These are phyloP conservation scores for Microbotryum violaceum DNA, from an alignment of 1,284 basidiomycete genomes.

Conservation along the genomic window DNA sequence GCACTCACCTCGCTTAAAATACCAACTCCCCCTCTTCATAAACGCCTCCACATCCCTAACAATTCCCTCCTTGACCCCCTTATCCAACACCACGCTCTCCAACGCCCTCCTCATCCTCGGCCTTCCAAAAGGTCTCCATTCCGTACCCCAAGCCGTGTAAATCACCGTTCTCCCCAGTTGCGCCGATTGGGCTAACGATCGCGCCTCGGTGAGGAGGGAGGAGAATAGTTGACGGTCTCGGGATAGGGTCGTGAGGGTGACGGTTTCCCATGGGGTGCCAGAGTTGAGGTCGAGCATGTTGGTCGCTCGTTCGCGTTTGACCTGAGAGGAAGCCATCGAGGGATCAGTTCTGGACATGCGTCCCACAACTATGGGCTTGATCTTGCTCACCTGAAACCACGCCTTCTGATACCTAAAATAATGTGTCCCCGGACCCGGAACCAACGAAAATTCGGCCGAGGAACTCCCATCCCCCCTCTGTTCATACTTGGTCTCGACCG, in stretches of 20 bases:
- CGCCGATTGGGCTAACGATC: constrained; percentile 72
- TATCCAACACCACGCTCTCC: constrained; percentile 80
- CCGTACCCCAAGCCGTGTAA: constrained; percentile 90
- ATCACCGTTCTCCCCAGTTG: constrained; percentile 94
- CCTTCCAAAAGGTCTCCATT: constrained; percentile 93
- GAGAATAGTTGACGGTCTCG: constrained; percentile 76
- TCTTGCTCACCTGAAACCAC: constrained; percentile 78
- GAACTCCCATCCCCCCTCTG: constrained; percentile 82
- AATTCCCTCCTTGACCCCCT: constrained; percentile 70
- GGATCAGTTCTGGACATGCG: not conserved
- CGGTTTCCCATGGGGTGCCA: constrained; percentile 94
- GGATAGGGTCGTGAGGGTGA: constrained; percentile 87
- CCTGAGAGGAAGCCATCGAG: constrained; percentile 47
- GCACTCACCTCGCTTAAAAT: constrained; percentile 78
- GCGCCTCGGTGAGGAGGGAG: constrained; percentile 72
- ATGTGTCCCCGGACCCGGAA: constrained; percentile 92
- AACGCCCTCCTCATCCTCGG: constrained; percentile 81
- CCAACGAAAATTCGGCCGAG: constrained; percentile 78
- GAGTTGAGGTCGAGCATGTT: constrained; percentile 86
- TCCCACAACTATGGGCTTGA: too few species aligned
- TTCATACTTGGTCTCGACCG: constrained; percentile 84
- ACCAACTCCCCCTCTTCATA: constrained; percentile 80
- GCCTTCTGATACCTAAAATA: constrained; percentile 82
- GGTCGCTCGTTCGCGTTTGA: constrained; percentile 84
- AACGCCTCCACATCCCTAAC: constrained; percentile 75